phyloP scores from a whole-genome alignment of 176 grass and related monocot genomes.

The Cocos nucifera region DNA sequence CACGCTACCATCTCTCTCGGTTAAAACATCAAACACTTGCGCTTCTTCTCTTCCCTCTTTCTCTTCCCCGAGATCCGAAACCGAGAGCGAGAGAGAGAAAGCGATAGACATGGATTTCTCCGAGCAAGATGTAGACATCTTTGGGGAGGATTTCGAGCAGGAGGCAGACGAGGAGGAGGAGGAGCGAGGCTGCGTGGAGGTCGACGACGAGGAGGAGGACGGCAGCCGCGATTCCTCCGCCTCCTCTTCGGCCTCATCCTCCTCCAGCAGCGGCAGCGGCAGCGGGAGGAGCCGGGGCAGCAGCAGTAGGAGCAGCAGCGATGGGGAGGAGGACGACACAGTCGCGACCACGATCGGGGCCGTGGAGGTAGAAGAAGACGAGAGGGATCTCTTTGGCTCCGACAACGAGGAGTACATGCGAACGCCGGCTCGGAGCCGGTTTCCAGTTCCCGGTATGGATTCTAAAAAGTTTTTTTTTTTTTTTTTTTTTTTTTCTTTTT shows the following conservation, averaged over 20 bases:
- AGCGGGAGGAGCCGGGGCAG: conserved; percentile 50
- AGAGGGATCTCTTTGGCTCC: conserved; percentile 83
- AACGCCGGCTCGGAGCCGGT: conserved; percentile 54
- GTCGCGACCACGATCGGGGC: not conserved
- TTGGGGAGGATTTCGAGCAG: conserved; percentile 46
- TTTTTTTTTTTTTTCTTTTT: too few species aligned
- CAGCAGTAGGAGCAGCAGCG: conserved; percentile 29
- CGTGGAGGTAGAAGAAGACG: conserved; percentile 33
- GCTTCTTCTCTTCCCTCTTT: too few species aligned
- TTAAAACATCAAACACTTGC: too few species aligned
- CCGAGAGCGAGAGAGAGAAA: too few species aligned
- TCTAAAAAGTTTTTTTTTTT: not conserved
- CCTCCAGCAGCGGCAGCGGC: conserved; percentile 43
- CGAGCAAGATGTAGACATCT: conserved; percentile 61
- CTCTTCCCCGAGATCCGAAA: too few species aligned
- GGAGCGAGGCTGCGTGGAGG: not conserved
- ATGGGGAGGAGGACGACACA: conserved; percentile 16
- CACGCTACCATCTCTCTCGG: too few species aligned
- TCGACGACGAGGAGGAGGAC: conserved; percentile 25
- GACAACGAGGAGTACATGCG: conserved; percentile 85
- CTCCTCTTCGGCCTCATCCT: conserved; percentile 60
- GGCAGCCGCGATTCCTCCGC: conserved; percentile 55
- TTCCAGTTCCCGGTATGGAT: conserved; percentile 62
- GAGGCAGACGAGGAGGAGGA: conserved; percentile 27
- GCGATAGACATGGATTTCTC: conserved; percentile 54